Percentiles rank a stretch among this genome's conserved stretches.
Evolutionary conservation across 208 protist species (phyloP).

Genomic region (Herpetomonas muscarum): DNA sequence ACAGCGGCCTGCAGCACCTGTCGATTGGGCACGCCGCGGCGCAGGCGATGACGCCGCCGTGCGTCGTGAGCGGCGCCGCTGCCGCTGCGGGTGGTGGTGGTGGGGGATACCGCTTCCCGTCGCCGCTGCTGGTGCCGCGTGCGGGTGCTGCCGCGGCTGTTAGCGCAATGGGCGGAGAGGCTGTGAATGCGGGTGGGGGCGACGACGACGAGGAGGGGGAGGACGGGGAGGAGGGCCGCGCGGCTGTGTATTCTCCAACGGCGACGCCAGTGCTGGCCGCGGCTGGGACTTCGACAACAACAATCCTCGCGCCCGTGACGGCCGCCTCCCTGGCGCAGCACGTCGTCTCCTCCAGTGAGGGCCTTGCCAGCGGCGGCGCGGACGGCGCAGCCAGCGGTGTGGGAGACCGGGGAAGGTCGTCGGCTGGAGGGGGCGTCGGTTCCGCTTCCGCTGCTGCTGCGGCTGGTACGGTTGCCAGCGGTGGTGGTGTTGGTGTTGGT

Average conservation of each 20-base stretch:
- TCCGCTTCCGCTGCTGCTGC: no score
- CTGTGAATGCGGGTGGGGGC: not conserved
- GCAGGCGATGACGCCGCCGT: no score
- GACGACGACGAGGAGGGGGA: no score
- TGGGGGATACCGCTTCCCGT: not conserved
- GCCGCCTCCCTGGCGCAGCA: conserved; percentile 20
- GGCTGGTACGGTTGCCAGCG: no score
- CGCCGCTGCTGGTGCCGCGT: not conserved
- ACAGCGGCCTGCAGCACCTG: not conserved
- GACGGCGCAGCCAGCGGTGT: not conserved
- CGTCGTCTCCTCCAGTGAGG: not conserved
- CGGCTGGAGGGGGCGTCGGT: no score
- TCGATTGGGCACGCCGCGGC: no score
- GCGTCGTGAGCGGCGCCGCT: not conserved
- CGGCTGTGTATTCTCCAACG: no score
- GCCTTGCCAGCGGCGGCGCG: not conserved
- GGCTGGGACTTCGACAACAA: conserved; percentile 3
- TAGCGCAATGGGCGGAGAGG: not conserved
- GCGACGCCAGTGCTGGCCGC: no score
- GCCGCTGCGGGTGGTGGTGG: not conserved
- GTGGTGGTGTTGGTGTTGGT: no score
- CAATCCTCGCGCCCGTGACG: conserved; percentile 17
- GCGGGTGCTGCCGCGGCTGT: not conserved
- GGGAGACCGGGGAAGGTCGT: no score
- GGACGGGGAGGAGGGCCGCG: not conserved